Base-by-base conservation (phyloP, 2,329 filamentous ascomycete genomes). In the Calonectria hongkongensis region DNA sequence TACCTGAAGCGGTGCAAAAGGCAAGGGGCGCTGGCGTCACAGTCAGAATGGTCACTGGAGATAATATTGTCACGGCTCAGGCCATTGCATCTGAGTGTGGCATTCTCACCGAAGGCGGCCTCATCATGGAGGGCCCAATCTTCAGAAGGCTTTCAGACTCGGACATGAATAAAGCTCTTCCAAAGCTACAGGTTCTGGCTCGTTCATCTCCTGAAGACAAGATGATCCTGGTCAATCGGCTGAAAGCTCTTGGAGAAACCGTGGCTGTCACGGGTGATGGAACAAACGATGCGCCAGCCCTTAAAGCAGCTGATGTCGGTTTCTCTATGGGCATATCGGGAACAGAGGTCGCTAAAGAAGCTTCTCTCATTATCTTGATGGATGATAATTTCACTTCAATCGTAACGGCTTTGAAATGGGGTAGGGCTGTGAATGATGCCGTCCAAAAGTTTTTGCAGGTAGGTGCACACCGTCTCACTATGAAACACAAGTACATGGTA, bases 171-270 rank as follows among this genome's bases (percentile, higher is more conserved):
- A 84, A 86, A 8, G 83, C 90, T 60, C 89, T 92, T 66, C 90
- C 90, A 2, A 89, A 90, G 66, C 86, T 94, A 1, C 92, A 92
- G 78, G 92, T 94, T 18, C 87, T 94, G 64, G 92, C 92, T 65
- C 88, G 92, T 65, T 93, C 92, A 3, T 92, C 90, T 64, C 92
- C 92, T 0, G 91, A 93, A 73, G 92, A 94, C 77, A 94, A 94
- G 82, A 86, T 90, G 16, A 89, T 89, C 50, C 86, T 94, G 56
- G 92, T 94, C 25, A 89, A 88, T 75, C 88, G 89, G 50, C 86
- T 94, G 2, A 92, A 92, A 79, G 88, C 90, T 68, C 88, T 93
- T 74, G 92, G 92, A 25, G 90, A 92, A 81, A 92, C 89, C 5
- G 91, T 93, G 47, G 91, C 91, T 41, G 91, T 92, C 1, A 92